These are phyloP conservation scores for Thielaviopsis ethacetica DNA, from an alignment of 2,329 filamentous ascomycete genomes.

Conservation along the genomic window DNA sequence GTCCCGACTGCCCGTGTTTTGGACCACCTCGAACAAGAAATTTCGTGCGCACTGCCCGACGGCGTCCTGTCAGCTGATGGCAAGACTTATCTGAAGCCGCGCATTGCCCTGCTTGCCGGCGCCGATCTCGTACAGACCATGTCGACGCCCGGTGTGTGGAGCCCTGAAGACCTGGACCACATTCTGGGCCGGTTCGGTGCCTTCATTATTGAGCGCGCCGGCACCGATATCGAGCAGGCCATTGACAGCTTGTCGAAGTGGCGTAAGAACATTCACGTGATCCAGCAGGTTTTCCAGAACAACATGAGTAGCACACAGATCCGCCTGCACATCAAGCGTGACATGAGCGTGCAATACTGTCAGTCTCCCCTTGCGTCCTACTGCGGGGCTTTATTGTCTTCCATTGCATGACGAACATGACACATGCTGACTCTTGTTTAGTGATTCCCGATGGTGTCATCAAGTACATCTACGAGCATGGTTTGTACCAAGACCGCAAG, in stretches of 20 bases:
- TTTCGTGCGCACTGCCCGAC: slow-evolving; percentile 59
- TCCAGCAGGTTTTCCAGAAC: slow-evolving; percentile 69
- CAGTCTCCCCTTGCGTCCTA: slow-evolving; percentile 9
- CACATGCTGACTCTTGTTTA: slow-evolving; percentile 9
- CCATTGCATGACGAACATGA: too few species aligned
- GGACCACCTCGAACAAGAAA: slow-evolving; percentile 81
- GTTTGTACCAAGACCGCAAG: slow-evolving; percentile 34
- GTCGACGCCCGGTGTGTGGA: slow-evolving; percentile 64
- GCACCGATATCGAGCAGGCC: slow-evolving; percentile 78
- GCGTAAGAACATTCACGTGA: slow-evolving; percentile 74
- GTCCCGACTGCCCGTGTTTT: slow-evolving; percentile 78
- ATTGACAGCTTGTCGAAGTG: slow-evolving; percentile 66
- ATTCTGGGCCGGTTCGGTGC: slow-evolving; percentile 72
- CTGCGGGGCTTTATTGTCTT: too few species aligned
- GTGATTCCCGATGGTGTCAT: slow-evolving; percentile 53
- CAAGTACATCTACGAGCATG: slow-evolving; percentile 52
- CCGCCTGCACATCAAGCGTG: slow-evolving; percentile 58
- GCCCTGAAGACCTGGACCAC: slow-evolving; percentile 66
- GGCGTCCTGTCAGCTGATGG: slow-evolving; percentile 57
- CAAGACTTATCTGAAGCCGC: slow-evolving; percentile 41
- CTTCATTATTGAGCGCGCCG: slow-evolving; percentile 75
- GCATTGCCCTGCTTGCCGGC: slow-evolving; percentile 69
- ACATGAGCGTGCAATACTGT: slow-evolving; percentile 65
- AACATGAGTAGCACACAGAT: slow-evolving; percentile 75
- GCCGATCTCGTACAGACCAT: slow-evolving; percentile 61